A percentile compares a stretch with the other conserved stretches of the same genome.
phyloP scores from a whole-genome alignment of 177 flowering plant species.

The Vitis hybrid region DNA sequence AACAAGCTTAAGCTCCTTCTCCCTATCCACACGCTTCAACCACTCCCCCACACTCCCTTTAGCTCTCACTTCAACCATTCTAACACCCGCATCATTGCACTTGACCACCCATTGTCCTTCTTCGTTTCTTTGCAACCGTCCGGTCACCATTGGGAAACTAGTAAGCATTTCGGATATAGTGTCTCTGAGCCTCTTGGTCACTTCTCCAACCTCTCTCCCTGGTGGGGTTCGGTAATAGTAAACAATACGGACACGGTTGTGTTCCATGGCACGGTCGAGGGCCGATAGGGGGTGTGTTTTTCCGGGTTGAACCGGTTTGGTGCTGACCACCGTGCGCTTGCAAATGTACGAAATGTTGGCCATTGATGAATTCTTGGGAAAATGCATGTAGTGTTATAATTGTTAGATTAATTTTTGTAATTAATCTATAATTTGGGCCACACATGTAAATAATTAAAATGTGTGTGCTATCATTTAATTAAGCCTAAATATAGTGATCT shows the following conservation, averaged over 20 bases:
- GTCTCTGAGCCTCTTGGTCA: constrained; percentile 36
- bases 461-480: too few relatives aligned
- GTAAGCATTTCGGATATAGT: constrained; percentile 38
- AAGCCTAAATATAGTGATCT: too few relatives aligned
- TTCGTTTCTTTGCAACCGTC: constrained; percentile 37
- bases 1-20: constrained; percentile 51
- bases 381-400: not conserved
- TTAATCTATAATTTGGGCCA: too few relatives aligned
- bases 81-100: constrained; percentile 68
- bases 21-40: constrained; percentile 45
- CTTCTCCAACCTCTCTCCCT: constrained; percentile 18
- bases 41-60: constrained; percentile 63
- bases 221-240: constrained; percentile 36
- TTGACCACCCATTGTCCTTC: constrained; percentile 61
- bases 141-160: constrained; percentile 42
- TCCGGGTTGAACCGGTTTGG: constrained; percentile 42
- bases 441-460: too few relatives aligned
- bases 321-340: constrained; percentile 59
- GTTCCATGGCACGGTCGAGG: constrained; percentile 57
- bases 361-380: constrained; percentile 22
- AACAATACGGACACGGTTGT: constrained; percentile 32
- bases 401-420: too few relatives aligned
- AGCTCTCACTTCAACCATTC: constrained; percentile 60
- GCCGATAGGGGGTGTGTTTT: constrained; percentile 35
- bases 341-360: constrained; percentile 29